Base-by-base conservation (phyloP, 495 filamentous ascomycete genomes). In the Saxophila tyrrhenica region DNA sequence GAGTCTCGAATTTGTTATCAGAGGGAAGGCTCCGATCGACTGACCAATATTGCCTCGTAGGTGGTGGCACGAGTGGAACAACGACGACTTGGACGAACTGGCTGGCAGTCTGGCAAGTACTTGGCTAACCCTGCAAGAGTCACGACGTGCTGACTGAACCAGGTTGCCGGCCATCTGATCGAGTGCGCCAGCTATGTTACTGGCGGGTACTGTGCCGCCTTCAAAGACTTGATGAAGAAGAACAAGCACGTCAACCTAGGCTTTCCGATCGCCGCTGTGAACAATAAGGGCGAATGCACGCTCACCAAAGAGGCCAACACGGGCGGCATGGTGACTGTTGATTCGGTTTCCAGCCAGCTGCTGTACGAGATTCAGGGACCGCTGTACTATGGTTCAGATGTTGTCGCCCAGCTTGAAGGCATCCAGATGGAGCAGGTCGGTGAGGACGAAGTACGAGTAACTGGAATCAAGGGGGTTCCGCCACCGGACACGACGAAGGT, bases 401-500 rank as follows among this genome's bases (percentile, higher is more conserved):
- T 71, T 17, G 65, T 64, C 10, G 69, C 69, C 5, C 50, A 62
- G 24, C 59, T 71, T n/a, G 51, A 59, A 24, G 50, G 56, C 35
- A 62, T 70, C 53, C 57, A 64, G 24, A 64, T 71, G 49, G 56
- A 61, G 39, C 61, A 71, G 42, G 25, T 63, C 25, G 66, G 58
- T 10, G 54, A 63, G 39, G 62, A 71, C 46, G 47, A 41, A n/a
- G 69, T 72, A 2, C 42, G 49, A 10, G 59, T 71, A 2, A 46
- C 60, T 22, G 69, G 69, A 17, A 57, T 68, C 29, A 70, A 64
- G 25, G 67, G 69, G 11, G 41, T 60, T 5, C 62, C 69, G 19
- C 69, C 69, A 11, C 69, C 69, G 13, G 57, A 64, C 25, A 72
- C 69, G 1, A 67, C 65, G 7, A 66, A 68, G 50, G 56, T 66